phyloP scores from a whole-genome alignment of 805 yeast genomes.

The Ogataea nonfermentans region DNA sequence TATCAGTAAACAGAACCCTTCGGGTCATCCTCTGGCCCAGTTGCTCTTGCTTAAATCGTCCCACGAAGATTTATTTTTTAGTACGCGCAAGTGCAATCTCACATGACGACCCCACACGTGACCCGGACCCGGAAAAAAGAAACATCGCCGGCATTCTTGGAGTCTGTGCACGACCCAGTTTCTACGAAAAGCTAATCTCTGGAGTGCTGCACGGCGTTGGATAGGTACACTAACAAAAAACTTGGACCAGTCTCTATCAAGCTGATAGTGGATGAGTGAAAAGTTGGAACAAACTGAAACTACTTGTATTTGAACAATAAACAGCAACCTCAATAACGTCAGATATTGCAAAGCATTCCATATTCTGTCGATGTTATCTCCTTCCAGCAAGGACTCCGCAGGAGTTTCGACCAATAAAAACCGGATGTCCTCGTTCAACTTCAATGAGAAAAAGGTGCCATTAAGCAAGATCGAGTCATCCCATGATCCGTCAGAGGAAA shows the following conservation, averaged over 20 bases:
- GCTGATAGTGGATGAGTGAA: background rate
- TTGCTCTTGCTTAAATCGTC: too few relatives aligned
- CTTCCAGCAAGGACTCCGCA: constrained; percentile 24
- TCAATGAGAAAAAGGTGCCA: constrained; percentile 8
- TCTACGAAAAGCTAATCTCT: background rate
- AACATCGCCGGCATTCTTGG: too few relatives aligned
- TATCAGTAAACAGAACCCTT: too few relatives aligned
- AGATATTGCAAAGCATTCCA: background rate
- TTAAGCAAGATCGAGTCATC: constrained; percentile 14
- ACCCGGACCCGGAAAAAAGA: too few relatives aligned
- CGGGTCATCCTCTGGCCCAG: too few relatives aligned
- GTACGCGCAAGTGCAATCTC: too few relatives aligned
- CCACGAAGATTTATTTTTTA: too few relatives aligned
- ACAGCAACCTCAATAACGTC: background rate
- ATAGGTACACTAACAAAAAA: constrained; percentile 4
- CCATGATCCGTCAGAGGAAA: constrained; percentile 20
- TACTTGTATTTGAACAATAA: background rate
- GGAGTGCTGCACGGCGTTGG: constrained; percentile 2
- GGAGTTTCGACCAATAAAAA: constrained; percentile 9
- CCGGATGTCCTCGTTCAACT: constrained; percentile 18
- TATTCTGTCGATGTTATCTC: constrained; percentile 20
- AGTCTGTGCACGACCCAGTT: background rate
- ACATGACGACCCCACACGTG: too few relatives aligned
- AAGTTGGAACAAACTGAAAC: background rate
- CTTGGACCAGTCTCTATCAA: background rate